Percentiles rank a stretch among this genome's conserved stretches.
Conservation (phyloP, 306 rosid species). For the Begonia fuchsioides region DNA sequence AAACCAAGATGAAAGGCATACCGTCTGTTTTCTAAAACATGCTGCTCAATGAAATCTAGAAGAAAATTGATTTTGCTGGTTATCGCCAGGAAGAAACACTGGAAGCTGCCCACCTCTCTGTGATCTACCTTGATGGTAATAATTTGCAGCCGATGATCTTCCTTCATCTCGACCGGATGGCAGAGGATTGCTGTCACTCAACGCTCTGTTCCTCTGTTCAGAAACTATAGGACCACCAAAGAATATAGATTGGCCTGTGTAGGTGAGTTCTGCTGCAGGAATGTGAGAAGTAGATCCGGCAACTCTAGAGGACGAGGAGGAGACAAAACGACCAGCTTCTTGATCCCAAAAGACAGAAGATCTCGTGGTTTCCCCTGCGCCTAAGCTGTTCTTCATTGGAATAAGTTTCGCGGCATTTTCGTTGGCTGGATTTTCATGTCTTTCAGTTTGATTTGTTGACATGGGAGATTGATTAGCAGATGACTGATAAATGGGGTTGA, state of each 20-base stretch:
- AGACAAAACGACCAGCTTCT: constrained; percentile 66
- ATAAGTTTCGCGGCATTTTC: constrained; percentile 20
- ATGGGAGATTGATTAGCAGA: constrained; percentile 32
- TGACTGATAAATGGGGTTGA: constrained; percentile 55
- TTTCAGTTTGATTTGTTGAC: constrained; percentile 31
- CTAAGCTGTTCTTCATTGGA: constrained; percentile 27
- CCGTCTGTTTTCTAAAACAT: not conserved
- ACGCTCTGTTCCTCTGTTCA: constrained; percentile 29
- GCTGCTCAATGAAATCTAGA: constrained; percentile 10
- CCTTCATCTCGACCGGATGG: constrained; percentile 21
- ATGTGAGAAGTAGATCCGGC: constrained; percentile 27
- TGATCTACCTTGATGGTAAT: constrained; percentile 47
- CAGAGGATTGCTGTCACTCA: constrained; percentile 23
- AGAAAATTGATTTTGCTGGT: constrained; percentile 36
- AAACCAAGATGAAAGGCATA: too few relatives aligned
- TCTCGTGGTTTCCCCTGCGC: constrained; percentile 25
- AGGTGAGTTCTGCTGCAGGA: constrained; percentile 44
- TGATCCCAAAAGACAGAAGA: constrained; percentile 66
- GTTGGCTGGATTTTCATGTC: constrained; percentile 19
- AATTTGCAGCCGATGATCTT: constrained; percentile 21
- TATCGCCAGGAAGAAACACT: constrained; percentile 54
- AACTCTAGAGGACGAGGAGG: constrained; percentile 38
- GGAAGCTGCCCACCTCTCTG: constrained; percentile 61
- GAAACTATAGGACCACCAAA: constrained; percentile 59
- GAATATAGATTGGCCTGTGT: constrained; percentile 62